Percentiles rank a stretch among this genome's conserved stretches.
These are phyloP conservation scores for Rhododendron vialii DNA, from an alignment of 148 eudicot genomes.

Conservation along the genomic window DNA sequence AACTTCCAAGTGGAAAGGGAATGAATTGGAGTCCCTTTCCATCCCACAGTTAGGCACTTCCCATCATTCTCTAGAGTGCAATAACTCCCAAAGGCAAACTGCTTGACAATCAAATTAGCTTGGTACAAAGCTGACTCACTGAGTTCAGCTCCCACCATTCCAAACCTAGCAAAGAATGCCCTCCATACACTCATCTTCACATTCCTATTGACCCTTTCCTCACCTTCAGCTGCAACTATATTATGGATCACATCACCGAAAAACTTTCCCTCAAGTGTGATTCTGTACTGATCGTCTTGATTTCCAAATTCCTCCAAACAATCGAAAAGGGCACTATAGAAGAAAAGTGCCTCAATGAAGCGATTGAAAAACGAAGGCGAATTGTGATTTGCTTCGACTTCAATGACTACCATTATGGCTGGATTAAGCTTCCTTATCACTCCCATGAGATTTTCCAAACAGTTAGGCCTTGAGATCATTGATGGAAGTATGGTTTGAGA, in stretches of 20 bases:
- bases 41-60: conserved; percentile 32
- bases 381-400: conserved; percentile 43
- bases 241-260: conserved; percentile 20
- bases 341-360: conserved; percentile 36
- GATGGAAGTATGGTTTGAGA: conserved; percentile 7
- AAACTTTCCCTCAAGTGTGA: conserved; percentile 10
- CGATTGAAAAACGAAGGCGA: conserved; percentile 39
- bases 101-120: conserved; percentile 19
- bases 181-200: conserved; percentile 33
- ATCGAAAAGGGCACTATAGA: conserved; percentile 31
- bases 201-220: conserved; percentile 26
- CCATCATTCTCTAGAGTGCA: conserved; percentile 25
- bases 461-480: conserved; percentile 21
- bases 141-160: conserved; percentile 28
- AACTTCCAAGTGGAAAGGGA: conserved; percentile 41
- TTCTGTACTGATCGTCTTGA: conserved; percentile 10
- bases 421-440: conserved; percentile 26
- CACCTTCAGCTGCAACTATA: conserved; percentile 32
- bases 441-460: conserved; percentile 27
- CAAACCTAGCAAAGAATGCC: conserved; percentile 32
- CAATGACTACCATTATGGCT: conserved; percentile 23
- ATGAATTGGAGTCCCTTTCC: conserved; percentile 46
- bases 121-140: conserved; percentile 24
- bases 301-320: conserved; percentile 27
- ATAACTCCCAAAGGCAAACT: conserved; percentile 20